These are phyloP conservation scores for Pseudognaphalium luteoalbum DNA, from an alignment of 129 eudicot genomes.

Conservation along the genomic window DNA sequence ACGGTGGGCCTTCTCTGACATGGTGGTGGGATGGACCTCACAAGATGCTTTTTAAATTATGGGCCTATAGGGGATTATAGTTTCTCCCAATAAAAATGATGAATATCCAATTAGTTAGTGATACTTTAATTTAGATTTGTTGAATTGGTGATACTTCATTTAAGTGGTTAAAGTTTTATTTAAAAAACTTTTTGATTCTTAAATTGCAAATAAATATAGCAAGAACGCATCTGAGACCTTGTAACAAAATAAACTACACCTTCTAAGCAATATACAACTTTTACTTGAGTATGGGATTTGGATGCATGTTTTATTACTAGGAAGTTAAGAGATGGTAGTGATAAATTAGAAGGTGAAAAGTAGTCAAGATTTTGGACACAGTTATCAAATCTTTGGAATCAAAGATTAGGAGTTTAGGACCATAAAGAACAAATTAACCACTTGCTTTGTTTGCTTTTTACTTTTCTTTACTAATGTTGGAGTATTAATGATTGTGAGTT, in stretches of 20 bases:
- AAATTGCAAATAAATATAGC: too few relatives aligned
- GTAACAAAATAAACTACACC: too few relatives aligned
- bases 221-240: too few relatives aligned
- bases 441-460: constrained; percentile 15
- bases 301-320: background rate
- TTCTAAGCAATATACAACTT: background rate
- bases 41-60: constrained; percentile 28
- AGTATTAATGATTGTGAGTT: constrained; percentile 16
- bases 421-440: constrained; percentile 18
- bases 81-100: background rate
- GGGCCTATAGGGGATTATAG: constrained; percentile 15
- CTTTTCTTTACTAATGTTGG: constrained; percentile 13
- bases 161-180: too few relatives aligned
- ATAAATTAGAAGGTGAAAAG: constrained; percentile 20
- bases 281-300: background rate
- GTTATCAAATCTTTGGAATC: constrained; percentile 6
- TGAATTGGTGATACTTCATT: too few relatives aligned
- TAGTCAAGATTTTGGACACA: constrained; percentile 26
- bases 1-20: constrained; percentile 21
- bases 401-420: constrained; percentile 22
- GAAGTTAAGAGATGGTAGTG: background rate
- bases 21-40: constrained; percentile 22
- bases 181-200: too few relatives aligned
- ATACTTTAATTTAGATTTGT: too few relatives aligned
- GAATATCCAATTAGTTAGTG: constrained; percentile 14